Evolutionary conservation across 1,284 basidiomycete species (phyloP).

Genomic region (Heimioporus punctisporus): DNA sequence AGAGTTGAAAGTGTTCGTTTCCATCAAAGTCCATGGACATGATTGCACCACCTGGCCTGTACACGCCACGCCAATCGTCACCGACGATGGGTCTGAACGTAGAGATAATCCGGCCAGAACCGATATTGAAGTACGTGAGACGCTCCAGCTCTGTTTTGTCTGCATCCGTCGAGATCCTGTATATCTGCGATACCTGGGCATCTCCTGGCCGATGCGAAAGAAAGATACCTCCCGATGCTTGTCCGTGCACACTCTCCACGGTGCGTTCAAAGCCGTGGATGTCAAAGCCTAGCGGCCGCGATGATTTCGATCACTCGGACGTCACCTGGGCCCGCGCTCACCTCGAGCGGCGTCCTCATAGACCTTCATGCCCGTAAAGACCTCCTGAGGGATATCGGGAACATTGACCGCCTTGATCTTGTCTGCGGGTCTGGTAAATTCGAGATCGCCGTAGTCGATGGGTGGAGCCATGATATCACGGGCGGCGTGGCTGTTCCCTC

Average conservation of each 20-base stretch:
- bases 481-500: no score
- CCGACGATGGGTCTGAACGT: slow-evolving; percentile 29
- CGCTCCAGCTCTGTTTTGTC: slow-evolving; percentile 29
- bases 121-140: slow-evolving; percentile 38
- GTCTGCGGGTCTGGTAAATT: slow-evolving; percentile 33
- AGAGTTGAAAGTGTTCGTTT: slow-evolving; percentile 42
- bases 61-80: slow-evolving; percentile 40
- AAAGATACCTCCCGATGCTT: slow-evolving; percentile 26
- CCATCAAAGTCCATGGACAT: slow-evolving; percentile 41
- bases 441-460: slow-evolving; percentile 28
- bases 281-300: slow-evolving; percentile 20
- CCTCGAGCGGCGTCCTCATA: slow-evolving; percentile 41
- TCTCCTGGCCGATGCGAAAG: slow-evolving; percentile 36
- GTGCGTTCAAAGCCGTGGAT: slow-evolving; percentile 24
- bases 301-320: not conserved
- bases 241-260: slow-evolving; percentile 7
- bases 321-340: not conserved
- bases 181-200: slow-evolving; percentile 39
- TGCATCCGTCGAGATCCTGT: slow-evolving; percentile 31
- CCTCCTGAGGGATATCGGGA: slow-evolving; percentile 27
- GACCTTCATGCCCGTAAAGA: slow-evolving; percentile 33
- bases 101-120: slow-evolving; percentile 35
- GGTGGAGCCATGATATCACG: slow-evolving; percentile 24
- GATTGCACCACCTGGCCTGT: slow-evolving; percentile 37
- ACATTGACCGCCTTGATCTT: slow-evolving; percentile 40